phyloP scores from a whole-genome alignment of 345 rosid species.

The Populus pruinosa region DNA sequence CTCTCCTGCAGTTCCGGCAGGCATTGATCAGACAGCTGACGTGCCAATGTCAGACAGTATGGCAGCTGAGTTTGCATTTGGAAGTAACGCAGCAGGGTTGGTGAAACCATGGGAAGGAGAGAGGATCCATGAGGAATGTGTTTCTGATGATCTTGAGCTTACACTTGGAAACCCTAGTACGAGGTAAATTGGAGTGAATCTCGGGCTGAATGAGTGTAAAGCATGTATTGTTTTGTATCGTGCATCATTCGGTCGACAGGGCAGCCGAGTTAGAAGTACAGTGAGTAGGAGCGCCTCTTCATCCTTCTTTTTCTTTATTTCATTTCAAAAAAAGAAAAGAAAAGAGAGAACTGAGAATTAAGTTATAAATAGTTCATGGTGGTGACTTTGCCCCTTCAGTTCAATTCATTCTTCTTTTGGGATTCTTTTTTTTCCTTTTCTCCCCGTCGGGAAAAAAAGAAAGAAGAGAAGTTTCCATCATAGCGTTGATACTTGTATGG shows the following conservation, averaged over 20 bases:
- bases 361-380: conserved; percentile 38
- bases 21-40: conserved; percentile 71
- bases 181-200: conserved; percentile 38
- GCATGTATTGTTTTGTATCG: background rate
- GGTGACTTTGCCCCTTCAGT: conserved; percentile 26
- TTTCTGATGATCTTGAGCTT: conserved; percentile 93
- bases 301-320: background rate
- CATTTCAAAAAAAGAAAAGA: background rate
- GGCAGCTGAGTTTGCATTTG: conserved; percentile 89
- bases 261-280: conserved; percentile 35
- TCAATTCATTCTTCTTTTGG: conserved; percentile 18
- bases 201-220: background rate
- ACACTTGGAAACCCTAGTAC: conserved; percentile 90
- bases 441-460: background rate
- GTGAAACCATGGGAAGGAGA: conserved; percentile 99
- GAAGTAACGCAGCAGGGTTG: conserved; percentile 57
- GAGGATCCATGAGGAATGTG: conserved; percentile 87
- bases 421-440: background rate
- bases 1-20: conserved; percentile 83
- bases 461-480: conserved; percentile 10
- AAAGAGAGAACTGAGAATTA: conserved; percentile 22
- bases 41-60: conserved; percentile 74
- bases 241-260: conserved; percentile 25
- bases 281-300: conserved; percentile 31
- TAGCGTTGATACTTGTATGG: conserved; percentile 24